Conservation (phyloP, 345 rosid species). For the Lumnitzera littorea region DNA sequence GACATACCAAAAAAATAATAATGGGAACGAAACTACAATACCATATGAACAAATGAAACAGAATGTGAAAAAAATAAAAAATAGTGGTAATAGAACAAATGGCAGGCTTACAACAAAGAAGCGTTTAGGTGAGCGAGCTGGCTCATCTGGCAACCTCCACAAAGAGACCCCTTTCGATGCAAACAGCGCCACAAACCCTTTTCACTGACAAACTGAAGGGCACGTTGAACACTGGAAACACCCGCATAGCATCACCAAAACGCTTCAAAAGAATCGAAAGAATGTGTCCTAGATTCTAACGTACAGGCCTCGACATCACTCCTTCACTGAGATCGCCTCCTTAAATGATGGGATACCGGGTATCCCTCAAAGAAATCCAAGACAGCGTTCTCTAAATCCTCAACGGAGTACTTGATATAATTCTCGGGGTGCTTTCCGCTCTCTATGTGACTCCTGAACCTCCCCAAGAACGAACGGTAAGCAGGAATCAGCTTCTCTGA, state of each 20-base stretch:
- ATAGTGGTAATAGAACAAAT: constrained; percentile 14
- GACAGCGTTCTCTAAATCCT: constrained; percentile 76
- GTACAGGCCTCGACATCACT: constrained; percentile 32
- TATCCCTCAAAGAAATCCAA: constrained; percentile 94
- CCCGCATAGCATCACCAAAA: constrained; percentile 33
- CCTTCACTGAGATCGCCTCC: constrained; percentile 66
- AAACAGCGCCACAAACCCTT: constrained; percentile 8
- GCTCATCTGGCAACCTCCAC: constrained; percentile 14
- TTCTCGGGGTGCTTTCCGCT: constrained; percentile 93
- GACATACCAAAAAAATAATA: constrained; percentile 12
- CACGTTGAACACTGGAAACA: constrained; percentile 10
- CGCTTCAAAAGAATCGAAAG: constrained; percentile 53
- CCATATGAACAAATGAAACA: constrained; percentile 46
- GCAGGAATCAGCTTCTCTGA: constrained; percentile 85
- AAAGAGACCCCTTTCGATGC: not conserved
- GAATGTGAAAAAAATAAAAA: constrained; percentile 31
- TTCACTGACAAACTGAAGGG: not conserved
- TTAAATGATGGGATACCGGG: constrained; percentile 62
- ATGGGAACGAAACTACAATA: constrained; percentile 34
- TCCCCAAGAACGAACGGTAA: constrained; percentile 85
- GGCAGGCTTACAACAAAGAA: constrained; percentile 44
- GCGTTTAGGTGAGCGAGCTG: constrained; percentile 33
- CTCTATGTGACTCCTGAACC: constrained; percentile 88
- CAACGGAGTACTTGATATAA: constrained; percentile 77
- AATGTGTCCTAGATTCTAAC: constrained; percentile 42